Base-by-base conservation (phyloP, 495 filamentous ascomycete genomes). In the Clavariopsis aquatica region DNA sequence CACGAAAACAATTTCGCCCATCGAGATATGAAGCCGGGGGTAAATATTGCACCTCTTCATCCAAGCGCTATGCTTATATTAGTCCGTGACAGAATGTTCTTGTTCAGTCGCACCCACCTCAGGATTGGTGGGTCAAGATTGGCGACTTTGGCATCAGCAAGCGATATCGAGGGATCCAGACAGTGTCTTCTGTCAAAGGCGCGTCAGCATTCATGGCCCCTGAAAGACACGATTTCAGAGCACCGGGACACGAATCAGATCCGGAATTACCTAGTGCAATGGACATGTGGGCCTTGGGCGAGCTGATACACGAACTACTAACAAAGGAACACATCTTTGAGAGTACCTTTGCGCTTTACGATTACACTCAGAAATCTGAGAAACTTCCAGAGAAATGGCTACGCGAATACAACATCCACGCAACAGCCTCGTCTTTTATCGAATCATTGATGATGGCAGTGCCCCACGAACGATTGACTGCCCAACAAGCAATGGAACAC, bases 21-120 rank as follows among this genome's bases (percentile, higher is more conserved):
- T 57, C 63, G 81, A 15, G 82, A 83, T 65, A 46, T 83, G 2
- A 84, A 84, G 65, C 82, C 82, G 13, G 66, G 73, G 26, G 79
- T 79, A 23, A 52, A 24, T 55, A 22, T n/a, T 7, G 17, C 22
- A 19, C 5, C 4, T 49, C 45, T 23, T 23, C 8, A 23, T n/a
- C n/a, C 4, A 23, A 19, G 45, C 8, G 7, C 5, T 9, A 49
- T n/a, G 8, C 22, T n/a, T 19, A n/a, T n/a, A 49, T 7, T 49
- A 9, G 15, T n/a, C 17, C 4, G 20, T 26, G 23, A 28, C 52
- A 31, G 22, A 38, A 45, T 60, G 38, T 45, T 41, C 20, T 31
- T 0, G 20, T 52, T 52, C 43, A 57, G 22, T 51, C n/a, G 10
- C 13, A 22, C n/a, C 57, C 45, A 51, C 31, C 47, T 6, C 43